phyloP scores from a whole-genome alignment of 225 moss, liverwort and hornwort genomes.

The Sphagnum contortum region DNA sequence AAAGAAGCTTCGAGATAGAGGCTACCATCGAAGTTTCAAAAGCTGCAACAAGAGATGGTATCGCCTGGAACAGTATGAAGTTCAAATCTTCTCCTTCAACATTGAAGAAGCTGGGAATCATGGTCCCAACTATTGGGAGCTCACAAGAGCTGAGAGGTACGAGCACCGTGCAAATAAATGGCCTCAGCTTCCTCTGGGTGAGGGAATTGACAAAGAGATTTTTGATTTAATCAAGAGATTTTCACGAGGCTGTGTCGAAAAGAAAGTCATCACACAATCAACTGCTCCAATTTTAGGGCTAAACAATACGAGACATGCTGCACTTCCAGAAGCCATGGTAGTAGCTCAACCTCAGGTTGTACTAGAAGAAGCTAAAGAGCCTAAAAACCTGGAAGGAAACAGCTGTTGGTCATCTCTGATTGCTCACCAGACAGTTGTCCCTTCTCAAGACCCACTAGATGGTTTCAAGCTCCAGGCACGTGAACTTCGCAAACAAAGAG shows the following conservation, averaged over 20 bases:
- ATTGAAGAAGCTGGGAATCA: slow-evolving; percentile 18
- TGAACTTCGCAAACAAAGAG: slow-evolving; percentile 29
- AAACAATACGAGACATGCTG: too few relatives aligned
- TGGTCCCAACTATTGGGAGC: slow-evolving; percentile 37
- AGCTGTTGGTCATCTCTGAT: slow-evolving; percentile 6
- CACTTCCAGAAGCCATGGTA: neutral
- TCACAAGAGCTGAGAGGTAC: slow-evolving; percentile 19
- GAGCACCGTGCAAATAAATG: slow-evolving; percentile 18
- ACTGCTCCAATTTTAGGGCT: neutral
- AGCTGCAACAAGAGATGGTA: slow-evolving; percentile 62
- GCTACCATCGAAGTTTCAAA: slow-evolving; percentile 28
- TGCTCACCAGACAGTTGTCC: neutral
- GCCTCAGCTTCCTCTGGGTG: slow-evolving; percentile 34
- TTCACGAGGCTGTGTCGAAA: slow-evolving; percentile 15
- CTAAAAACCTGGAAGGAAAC: neutral
- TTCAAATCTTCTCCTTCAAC: slow-evolving; percentile 44
- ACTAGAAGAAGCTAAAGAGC: neutral
- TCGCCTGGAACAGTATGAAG: slow-evolving; percentile 31
- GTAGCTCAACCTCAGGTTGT: neutral
- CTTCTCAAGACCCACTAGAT: slow-evolving; percentile 27
- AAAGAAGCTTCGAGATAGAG: slow-evolving; percentile 23
- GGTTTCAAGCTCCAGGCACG: slow-evolving; percentile 45
- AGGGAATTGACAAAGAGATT: slow-evolving; percentile 35
- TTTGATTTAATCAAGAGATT: slow-evolving; percentile 19
- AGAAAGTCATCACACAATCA: neutral